These are phyloP conservation scores for Kwoniella botswanensis DNA, from an alignment of 768 basidiomycete species.

Conservation along the genomic window DNA sequence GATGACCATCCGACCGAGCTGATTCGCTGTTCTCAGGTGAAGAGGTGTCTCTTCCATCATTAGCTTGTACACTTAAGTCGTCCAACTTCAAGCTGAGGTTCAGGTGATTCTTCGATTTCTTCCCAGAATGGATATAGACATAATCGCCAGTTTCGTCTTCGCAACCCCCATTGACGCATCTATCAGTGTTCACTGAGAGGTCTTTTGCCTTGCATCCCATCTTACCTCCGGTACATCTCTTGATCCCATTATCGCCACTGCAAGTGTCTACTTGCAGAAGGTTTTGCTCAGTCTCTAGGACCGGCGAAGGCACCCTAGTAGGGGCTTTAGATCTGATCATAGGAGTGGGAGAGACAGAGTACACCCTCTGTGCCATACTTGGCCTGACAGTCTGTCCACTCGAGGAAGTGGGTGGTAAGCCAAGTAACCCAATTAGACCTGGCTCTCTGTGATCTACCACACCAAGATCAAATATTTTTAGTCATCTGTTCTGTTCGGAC, in stretches of 20 bases:
- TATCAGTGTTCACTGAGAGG: not conserved
- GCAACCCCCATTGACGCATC: not conserved
- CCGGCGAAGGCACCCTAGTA: conserved; percentile 39
- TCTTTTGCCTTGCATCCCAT: not conserved
- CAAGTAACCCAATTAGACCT: conserved; percentile 85
- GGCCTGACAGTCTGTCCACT: not conserved
- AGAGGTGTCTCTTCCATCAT: not conserved
- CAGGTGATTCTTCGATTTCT: not conserved
- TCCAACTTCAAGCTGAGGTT: not conserved
- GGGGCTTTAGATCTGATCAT: not conserved
- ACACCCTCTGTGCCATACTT: not conserved
- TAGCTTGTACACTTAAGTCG: not conserved
- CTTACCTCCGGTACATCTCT: not conserved
- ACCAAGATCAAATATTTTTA: not conserved
- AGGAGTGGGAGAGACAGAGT: not conserved
- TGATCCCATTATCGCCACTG: not conserved
- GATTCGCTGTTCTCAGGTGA: not conserved
- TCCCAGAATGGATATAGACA: not conserved
- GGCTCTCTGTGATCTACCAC: conserved; percentile 78
- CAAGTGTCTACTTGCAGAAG: not conserved
- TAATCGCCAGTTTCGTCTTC: not conserved
- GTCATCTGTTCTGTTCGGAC: not conserved
- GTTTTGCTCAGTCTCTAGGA: conserved; percentile 51
- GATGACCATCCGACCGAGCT: not conserved
- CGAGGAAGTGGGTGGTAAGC: conserved; percentile 61